Conservation (phyloP, 2,329 filamentous ascomycete genomes). For the Hymenoscyphus albidus region DNA sequence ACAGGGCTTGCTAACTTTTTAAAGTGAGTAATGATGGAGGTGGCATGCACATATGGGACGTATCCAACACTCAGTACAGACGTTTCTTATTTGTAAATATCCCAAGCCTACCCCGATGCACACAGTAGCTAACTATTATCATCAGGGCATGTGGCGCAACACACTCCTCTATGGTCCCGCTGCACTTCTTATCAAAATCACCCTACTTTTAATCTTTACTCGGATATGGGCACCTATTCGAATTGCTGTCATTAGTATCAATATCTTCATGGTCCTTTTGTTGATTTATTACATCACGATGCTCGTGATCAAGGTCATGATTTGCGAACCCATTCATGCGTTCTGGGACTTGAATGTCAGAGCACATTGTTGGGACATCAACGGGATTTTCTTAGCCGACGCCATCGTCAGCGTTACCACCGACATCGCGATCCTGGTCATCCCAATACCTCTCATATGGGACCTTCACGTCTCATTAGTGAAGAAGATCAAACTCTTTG, state of each 20-base stretch:
- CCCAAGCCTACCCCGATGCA: neutral
- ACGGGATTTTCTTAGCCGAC: constrained; percentile 39
- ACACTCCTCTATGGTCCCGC: constrained; percentile 15
- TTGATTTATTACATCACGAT: constrained; percentile 12
- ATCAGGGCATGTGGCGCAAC: constrained; percentile 11
- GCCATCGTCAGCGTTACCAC: constrained; percentile 39
- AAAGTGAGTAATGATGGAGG: constrained; percentile 14
- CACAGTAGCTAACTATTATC: neutral
- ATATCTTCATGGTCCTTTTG: constrained; percentile 11
- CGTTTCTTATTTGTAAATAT: constrained; percentile 3
- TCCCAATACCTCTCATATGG: constrained; percentile 34
- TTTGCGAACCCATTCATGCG: constrained; percentile 11
- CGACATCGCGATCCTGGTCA: constrained; percentile 36
- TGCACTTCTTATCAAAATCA: constrained; percentile 15
- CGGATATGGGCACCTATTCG: constrained; percentile 11
- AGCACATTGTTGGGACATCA: constrained; percentile 8
- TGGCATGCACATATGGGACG: constrained; percentile 19
- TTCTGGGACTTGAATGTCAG: constrained; percentile 12
- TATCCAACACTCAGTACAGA: constrained; percentile 7
- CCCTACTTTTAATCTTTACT: constrained; percentile 16
- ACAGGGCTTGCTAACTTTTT: neutral
- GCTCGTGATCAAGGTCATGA: constrained; percentile 11
- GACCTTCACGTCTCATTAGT: constrained; percentile 24
- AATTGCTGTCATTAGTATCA: neutral
- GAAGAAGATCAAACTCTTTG: constrained; percentile 12